Percentiles rank a stretch among this genome's conserved stretches.
Conservation (phyloP, 257 asterid species). For the Solanum gandarillasii region DNA sequence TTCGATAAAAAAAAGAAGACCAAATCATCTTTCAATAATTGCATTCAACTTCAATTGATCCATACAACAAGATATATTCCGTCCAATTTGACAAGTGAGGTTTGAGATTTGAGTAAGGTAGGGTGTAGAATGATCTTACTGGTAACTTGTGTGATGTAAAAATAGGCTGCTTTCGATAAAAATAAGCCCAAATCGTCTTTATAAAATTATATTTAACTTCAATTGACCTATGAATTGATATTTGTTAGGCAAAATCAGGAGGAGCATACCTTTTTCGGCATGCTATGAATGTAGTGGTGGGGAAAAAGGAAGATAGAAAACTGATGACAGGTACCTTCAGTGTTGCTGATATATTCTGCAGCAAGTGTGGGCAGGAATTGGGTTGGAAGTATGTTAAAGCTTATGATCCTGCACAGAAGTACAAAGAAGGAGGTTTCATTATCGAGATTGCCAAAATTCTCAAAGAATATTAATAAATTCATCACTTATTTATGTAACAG, state of each 20-base stretch:
- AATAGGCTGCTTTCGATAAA: neutral
- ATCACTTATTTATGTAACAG: neutral
- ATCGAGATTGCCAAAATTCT: constrained; percentile 22
- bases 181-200: neutral
- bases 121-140: neutral
- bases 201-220: neutral
- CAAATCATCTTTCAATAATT: neutral
- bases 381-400: constrained; percentile 29
- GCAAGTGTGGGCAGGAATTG: constrained; percentile 11
- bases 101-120: too few species aligned
- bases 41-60: neutral
- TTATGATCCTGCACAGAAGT: constrained; percentile 10
- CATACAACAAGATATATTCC: neutral
- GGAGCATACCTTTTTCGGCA: constrained; percentile 17
- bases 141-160: too few species aligned
- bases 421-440: constrained; percentile 20
- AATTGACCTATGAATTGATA: neutral
- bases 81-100: neutral
- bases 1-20: too few species aligned
- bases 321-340: constrained; percentile 10
- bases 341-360: constrained; percentile 12
- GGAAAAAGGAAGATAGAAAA: constrained; percentile 14
- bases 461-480: constrained; percentile 11
- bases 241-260: constrained; percentile 17
- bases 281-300: constrained; percentile 24